Evolutionary conservation across 371 early-diverging fungal genomes (phyloP).

Genomic region (Smittium culicis): DNA sequence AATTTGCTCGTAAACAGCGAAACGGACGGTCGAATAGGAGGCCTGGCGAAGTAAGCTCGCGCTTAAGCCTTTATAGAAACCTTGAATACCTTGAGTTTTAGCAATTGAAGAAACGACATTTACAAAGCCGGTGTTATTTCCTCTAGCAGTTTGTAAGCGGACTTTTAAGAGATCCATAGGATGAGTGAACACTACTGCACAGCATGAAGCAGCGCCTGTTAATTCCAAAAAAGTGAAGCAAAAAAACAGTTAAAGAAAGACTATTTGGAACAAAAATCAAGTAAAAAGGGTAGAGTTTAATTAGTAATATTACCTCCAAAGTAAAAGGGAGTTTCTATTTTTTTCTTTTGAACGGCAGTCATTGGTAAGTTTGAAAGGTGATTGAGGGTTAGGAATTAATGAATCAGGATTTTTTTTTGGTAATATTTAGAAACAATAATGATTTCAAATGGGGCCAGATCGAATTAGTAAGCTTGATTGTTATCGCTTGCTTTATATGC

Average conservation of each 20-base stretch:
- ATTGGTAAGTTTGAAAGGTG: background rate
- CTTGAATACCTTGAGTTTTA: slow-evolving; percentile 27
- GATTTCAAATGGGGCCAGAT: too few species aligned
- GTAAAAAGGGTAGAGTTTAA: background rate
- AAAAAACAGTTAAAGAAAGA: background rate
- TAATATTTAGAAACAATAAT: too few species aligned
- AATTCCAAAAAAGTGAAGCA: background rate
- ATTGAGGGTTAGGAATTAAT: too few species aligned
- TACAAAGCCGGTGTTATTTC: slow-evolving; percentile 29
- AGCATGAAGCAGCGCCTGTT: slow-evolving; percentile 42
- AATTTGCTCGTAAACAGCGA: slow-evolving; percentile 56
- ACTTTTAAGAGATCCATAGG: slow-evolving; percentile 80
- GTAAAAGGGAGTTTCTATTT: slow-evolving; percentile 7
- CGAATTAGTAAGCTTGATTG: too few species aligned
- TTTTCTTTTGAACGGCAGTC: background rate
- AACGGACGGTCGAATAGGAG: slow-evolving; percentile 67
- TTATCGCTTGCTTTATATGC: too few species aligned
- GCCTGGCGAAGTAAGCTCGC: slow-evolving; percentile 59
- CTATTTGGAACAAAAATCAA: background rate
- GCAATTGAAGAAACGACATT: slow-evolving; percentile 40
- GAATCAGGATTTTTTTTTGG: too few species aligned
- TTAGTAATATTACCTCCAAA: slow-evolving; percentile 1
- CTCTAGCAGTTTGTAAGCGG: slow-evolving; percentile 59
- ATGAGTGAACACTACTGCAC: slow-evolving; percentile 52
- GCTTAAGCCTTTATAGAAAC: slow-evolving; percentile 53